These are phyloP conservation scores for Piper longum DNA, from an alignment of 164 flowering plant species.

Conservation along the genomic window DNA sequence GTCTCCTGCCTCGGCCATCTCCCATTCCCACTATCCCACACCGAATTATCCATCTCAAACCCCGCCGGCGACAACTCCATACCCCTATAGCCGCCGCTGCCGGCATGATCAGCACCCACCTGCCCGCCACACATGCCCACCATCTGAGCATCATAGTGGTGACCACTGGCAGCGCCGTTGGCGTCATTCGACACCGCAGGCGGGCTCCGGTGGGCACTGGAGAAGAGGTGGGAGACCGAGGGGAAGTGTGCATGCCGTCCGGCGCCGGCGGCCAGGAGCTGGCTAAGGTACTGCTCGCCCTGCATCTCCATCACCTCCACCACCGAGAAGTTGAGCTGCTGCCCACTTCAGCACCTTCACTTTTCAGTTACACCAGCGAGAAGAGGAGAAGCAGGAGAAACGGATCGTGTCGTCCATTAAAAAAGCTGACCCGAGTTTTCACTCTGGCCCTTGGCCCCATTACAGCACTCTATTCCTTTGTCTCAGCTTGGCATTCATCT, in stretches of 20 bases:
- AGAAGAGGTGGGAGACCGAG: slow-evolving; percentile 18
- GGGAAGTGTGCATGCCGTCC: slow-evolving; percentile 20
- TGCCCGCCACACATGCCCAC: slow-evolving; percentile 21
- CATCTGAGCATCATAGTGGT: slow-evolving; percentile 24
- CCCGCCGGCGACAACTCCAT: slow-evolving; percentile 23
- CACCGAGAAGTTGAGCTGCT: neutral
- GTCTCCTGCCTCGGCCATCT: slow-evolving; percentile 98
- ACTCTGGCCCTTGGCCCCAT: slow-evolving; percentile 4
- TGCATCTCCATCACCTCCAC: slow-evolving; percentile 47
- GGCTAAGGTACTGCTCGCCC: slow-evolving; percentile 45
- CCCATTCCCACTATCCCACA: slow-evolving; percentile 40
- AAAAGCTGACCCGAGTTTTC: slow-evolving; percentile 31
- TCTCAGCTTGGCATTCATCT: neutral
- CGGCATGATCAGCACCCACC: slow-evolving; percentile 2
- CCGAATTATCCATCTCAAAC: slow-evolving; percentile 21
- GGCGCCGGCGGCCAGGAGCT: slow-evolving; percentile 30
- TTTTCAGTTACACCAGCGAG: slow-evolving; percentile 4
- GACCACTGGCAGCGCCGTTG: slow-evolving; percentile 1
- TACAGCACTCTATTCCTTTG: neutral
- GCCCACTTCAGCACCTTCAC: neutral
- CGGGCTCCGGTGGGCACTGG: slow-evolving; percentile 20
- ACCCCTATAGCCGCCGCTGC: slow-evolving; percentile 3
- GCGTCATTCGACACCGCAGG: neutral
- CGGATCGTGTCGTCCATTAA: slow-evolving; percentile 87
- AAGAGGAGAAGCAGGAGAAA: slow-evolving; percentile 35